Conservation (phyloP, 345 rosid species). For the Nasturtium officinale region DNA sequence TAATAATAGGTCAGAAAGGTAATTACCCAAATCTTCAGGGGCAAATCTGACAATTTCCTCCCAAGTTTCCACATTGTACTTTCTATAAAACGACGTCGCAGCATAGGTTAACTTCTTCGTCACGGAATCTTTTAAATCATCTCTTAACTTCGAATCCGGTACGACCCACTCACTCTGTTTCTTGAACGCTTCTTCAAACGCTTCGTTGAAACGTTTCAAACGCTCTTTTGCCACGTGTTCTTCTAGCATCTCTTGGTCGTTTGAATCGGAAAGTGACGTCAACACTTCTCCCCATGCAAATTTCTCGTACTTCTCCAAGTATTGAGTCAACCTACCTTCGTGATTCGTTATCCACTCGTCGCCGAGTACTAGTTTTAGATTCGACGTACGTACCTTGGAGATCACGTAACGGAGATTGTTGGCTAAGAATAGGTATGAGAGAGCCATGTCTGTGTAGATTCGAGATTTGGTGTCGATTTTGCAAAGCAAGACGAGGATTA, state of each 20-base stretch:
- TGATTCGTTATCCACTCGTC: constrained; percentile 66
- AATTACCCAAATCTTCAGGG: constrained; percentile 68
- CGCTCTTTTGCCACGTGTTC: constrained; percentile 44
- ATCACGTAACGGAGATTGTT: constrained; percentile 80
- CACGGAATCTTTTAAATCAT: constrained; percentile 58
- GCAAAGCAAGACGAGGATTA: constrained; percentile 67
- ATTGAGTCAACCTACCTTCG: constrained; percentile 57
- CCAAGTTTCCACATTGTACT: constrained; percentile 38
- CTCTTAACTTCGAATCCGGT: constrained; percentile 54
- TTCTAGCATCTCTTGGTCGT: constrained; percentile 18
- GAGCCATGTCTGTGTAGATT: constrained; percentile 59
- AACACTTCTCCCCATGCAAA: constrained; percentile 67
- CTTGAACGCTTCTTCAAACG: constrained; percentile 59
- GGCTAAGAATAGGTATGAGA: constrained; percentile 72
- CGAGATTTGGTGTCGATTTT: constrained; percentile 73
- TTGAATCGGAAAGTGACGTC: constrained; percentile 46
- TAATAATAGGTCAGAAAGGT: constrained; percentile 53
- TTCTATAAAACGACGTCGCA: constrained; percentile 47
- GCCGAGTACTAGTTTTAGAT: constrained; percentile 55
- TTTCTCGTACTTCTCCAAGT: constrained; percentile 64
- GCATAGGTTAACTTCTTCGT: constrained; percentile 45
- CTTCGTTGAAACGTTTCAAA: constrained; percentile 54
- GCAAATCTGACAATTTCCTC: constrained; percentile 50
- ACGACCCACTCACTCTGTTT: constrained; percentile 67
- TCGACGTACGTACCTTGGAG: constrained; percentile 60